Conservation (phyloP, 2,329 filamentous ascomycete genomes). For the Lomentospora prolificans region DNA sequence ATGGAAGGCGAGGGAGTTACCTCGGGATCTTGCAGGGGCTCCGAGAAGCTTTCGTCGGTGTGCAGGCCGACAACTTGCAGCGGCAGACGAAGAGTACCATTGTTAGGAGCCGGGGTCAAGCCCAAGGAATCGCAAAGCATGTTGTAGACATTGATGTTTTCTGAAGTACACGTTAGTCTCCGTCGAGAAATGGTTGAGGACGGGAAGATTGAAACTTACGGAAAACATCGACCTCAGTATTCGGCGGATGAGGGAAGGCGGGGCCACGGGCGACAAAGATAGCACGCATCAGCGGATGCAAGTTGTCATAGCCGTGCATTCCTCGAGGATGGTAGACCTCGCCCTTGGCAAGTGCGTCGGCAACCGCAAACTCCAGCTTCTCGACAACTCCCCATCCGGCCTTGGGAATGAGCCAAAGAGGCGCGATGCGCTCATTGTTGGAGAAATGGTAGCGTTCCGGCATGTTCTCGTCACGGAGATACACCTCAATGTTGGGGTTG, state of each 20-base stretch:
- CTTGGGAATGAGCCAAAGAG: slow-evolving; percentile 87
- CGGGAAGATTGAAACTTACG: slow-evolving; percentile 58
- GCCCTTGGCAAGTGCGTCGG: slow-evolving; percentile 52
- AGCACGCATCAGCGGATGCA: slow-evolving; percentile 89
- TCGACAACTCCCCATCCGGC: slow-evolving; percentile 87
- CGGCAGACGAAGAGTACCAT: slow-evolving; percentile 73
- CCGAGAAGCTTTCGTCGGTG: slow-evolving; percentile 34
- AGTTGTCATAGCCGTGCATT: slow-evolving; percentile 89
- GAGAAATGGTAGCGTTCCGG: slow-evolving; percentile 87
- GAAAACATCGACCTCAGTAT: slow-evolving; percentile 70
- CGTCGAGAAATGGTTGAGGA: neutral
- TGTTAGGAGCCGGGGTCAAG: slow-evolving; percentile 66
- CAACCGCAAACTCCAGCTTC: slow-evolving; percentile 67
- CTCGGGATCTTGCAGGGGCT: slow-evolving; percentile 45
- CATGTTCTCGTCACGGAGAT: slow-evolving; percentile 80
- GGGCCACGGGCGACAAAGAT: slow-evolving; percentile 90
- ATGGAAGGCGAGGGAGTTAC: slow-evolving; percentile 6
- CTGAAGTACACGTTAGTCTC: slow-evolving; percentile 28
- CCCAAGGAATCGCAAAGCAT: slow-evolving; percentile 83
- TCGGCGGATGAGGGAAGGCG: slow-evolving; percentile 77
- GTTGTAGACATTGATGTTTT: slow-evolving; percentile 94
- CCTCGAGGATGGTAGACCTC: slow-evolving; percentile 67
- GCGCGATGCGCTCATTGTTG: slow-evolving; percentile 80
- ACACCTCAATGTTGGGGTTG: slow-evolving; percentile 71
- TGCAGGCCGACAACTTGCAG: slow-evolving; percentile 56